phyloP scores from a whole-genome alignment of 305 asterid species.

The Lippia alba region DNA sequence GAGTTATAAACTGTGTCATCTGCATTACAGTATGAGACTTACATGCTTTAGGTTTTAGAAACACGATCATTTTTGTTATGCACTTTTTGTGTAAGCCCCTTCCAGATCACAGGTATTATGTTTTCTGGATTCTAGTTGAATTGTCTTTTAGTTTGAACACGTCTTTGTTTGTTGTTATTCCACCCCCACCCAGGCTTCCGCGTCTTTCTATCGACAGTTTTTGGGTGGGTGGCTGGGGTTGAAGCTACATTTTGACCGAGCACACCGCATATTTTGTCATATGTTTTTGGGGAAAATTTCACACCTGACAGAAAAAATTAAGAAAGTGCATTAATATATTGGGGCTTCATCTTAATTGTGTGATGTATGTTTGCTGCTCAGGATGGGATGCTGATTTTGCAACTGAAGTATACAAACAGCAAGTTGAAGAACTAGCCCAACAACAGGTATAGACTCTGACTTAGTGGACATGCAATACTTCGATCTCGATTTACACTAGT shows the following conservation, averaged over 20 bases:
- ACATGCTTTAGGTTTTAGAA: conserved; percentile 23
- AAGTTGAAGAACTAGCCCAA: conserved; percentile 88
- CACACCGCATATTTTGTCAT: neutral
- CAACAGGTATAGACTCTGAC: conserved; percentile 66
- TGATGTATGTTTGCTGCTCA: conserved; percentile 41
- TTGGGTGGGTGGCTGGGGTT: neutral
- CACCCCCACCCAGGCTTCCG: neutral
- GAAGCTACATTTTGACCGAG: neutral
- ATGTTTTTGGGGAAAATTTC: conserved; percentile 7
- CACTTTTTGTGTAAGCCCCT: conserved; percentile 18
- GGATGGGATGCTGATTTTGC: conserved; percentile 99
- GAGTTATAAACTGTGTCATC: conserved; percentile 27
- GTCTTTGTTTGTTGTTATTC: neutral
- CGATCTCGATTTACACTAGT: conserved; percentile 11
- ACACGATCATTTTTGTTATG: conserved; percentile 24
- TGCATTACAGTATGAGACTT: conserved; percentile 1
- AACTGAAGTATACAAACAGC: conserved; percentile 91
- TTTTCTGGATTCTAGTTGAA: conserved; percentile 6
- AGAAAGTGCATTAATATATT: conserved; percentile 16
- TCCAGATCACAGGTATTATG: conserved; percentile 19
- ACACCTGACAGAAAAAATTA: conserved; percentile 3
- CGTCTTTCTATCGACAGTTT: too few relatives aligned
- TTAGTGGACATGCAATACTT: conserved; percentile 9
- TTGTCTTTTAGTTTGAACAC: conserved; percentile 15
- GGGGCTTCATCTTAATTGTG: conserved; percentile 18